Evolutionary conservation across 108 stramenopile genomes (phyloP).

Genomic region (Nannochloropsis gaditana): DNA sequence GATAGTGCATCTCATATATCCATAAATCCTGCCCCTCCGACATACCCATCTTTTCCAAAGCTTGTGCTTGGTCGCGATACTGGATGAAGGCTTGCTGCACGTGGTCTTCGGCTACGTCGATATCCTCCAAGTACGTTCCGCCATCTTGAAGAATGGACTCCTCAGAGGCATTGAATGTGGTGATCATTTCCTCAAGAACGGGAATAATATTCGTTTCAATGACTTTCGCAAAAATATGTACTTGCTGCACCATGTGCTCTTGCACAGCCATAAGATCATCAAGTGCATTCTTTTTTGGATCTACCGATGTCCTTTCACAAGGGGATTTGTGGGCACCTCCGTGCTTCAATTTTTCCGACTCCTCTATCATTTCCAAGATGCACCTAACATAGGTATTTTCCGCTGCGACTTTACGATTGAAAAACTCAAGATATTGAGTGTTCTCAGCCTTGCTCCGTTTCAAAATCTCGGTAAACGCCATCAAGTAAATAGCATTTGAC

Average conservation of each 20-base stretch:
- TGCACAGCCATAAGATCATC: neutral
- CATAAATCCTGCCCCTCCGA: neutral
- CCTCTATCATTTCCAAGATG: neutral
- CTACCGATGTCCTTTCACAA: neutral
- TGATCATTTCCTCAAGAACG: neutral
- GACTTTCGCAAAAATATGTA: neutral
- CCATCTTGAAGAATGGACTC: neutral
- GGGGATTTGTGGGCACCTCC: neutral
- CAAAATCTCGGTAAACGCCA: neutral
- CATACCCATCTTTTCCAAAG: slow-evolving; percentile 16
- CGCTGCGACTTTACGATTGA: neutral
- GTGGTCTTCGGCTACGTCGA: neutral
- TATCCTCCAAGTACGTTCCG: neutral
- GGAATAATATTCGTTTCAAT: neutral
- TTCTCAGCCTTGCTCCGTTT: neutral
- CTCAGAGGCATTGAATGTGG: neutral
- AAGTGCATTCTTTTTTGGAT: neutral
- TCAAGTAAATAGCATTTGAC: neutral
- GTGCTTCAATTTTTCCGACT: slow-evolving; percentile 13
- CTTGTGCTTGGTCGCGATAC: slow-evolving; percentile 9
- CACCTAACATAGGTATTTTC: neutral
- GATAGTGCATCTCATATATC: neutral
- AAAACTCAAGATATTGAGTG: neutral
- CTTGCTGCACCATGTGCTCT: slow-evolving; percentile 2
- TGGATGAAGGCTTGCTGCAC: neutral